Percentiles rank a stretch among this genome's conserved stretches.
These are phyloP conservation scores for Alternaria burnsii DNA, from an alignment of 2,329 filamentous ascomycete species.

Conservation along the genomic window DNA sequence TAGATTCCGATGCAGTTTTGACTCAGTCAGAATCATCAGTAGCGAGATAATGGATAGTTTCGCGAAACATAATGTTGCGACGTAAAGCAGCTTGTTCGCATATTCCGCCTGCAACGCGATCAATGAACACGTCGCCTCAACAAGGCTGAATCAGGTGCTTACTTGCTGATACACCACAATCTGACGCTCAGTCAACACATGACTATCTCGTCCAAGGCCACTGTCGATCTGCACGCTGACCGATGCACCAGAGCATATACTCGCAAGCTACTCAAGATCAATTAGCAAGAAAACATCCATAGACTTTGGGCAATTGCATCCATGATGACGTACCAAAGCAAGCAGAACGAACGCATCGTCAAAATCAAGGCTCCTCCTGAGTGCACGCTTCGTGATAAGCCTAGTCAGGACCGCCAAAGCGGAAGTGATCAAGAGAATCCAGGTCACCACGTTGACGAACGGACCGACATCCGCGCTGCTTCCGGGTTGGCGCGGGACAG, in stretches of 20 bases:
- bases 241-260: conserved; percentile 45
- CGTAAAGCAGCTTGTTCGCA: conserved; percentile 47
- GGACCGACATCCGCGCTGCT: conserved; percentile 43
- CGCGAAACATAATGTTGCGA: conserved; percentile 45
- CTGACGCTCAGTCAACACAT: conserved; percentile 26
- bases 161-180: conserved; percentile 45
- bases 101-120: conserved; percentile 40
- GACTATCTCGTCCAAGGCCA: conserved; percentile 41
- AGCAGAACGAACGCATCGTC: conserved; percentile 48
- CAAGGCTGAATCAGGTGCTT: conserved; percentile 7
- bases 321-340: conserved; percentile 38
- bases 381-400: conserved; percentile 45
- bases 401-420: conserved; percentile 45
- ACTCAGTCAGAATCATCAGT: conserved; percentile 46
- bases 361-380: conserved; percentile 42
- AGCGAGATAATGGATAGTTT: conserved; percentile 49
- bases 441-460: conserved; percentile 47
- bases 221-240: conserved; percentile 43
- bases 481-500: conserved; percentile 40
- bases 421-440: conserved; percentile 47
- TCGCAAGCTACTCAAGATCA: conserved; percentile 34
- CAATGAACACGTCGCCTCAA: background rate
- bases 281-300: conserved; percentile 1
- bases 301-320: background rate
- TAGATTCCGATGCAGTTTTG: conserved; percentile 39